A percentile compares a stretch with the other conserved stretches of the same genome.
phyloP scores from a whole-genome alignment of 495 filamentous ascomycete species.

The Daldinia grandis region DNA sequence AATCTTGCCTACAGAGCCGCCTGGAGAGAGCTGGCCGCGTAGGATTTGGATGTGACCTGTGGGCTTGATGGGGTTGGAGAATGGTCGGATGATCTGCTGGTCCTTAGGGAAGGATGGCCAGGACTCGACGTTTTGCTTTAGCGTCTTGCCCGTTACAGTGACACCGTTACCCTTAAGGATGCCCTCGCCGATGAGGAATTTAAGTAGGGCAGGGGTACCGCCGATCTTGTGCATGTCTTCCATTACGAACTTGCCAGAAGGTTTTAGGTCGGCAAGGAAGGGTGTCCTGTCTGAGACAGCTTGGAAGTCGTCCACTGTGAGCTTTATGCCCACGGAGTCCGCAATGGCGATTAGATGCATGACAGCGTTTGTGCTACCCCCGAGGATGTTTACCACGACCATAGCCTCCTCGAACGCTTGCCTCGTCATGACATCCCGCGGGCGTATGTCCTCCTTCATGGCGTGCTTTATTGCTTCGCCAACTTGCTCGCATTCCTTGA shows the following conservation, averaged over 20 bases:
- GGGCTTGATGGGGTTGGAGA: constrained; percentile 89
- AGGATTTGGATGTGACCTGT: constrained; percentile 98
- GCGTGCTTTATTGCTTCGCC: constrained; percentile 88
- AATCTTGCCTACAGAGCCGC: constrained; percentile 95
- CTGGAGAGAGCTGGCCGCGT: constrained; percentile 87
- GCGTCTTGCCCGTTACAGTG: constrained; percentile 93
- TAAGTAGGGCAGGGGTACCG: constrained; percentile 89
- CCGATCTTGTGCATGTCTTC: constrained; percentile 89
- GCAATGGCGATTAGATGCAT: constrained; percentile 97
- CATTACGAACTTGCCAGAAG: constrained; percentile 97
- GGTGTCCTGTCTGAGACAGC: constrained; percentile 88
- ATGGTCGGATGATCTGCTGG: constrained; percentile 90
- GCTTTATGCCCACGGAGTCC: constrained; percentile 89
- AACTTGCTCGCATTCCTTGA: constrained; percentile 82
- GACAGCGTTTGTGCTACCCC: constrained; percentile 96
- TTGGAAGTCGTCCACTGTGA: constrained; percentile 98
- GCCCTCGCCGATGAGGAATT: constrained; percentile 89
- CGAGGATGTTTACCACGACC: constrained; percentile 92
- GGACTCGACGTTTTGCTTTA: constrained; percentile 87
- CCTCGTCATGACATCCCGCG: constrained; percentile 88
- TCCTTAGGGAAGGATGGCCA: constrained; percentile 79
- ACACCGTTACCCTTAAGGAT: constrained; percentile 86
- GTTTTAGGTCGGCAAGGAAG: constrained; percentile 96
- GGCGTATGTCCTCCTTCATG: constrained; percentile 86
- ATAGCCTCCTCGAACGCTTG: constrained; percentile 97